Conservation (phyloP, 2,329 filamentous ascomycete species). For the Trichoderma sp. region DNA sequence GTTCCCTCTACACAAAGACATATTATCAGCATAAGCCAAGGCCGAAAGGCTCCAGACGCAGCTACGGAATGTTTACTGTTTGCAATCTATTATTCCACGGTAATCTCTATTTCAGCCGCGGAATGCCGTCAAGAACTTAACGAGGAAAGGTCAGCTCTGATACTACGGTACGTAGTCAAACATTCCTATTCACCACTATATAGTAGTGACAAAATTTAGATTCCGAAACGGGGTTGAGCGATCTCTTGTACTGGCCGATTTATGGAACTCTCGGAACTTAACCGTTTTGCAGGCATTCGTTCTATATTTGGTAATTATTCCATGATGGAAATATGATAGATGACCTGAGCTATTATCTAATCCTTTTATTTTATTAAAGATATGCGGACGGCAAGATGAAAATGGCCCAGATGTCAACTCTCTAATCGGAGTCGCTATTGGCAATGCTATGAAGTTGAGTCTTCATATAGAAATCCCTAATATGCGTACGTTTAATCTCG, state of each 20-base stretch:
- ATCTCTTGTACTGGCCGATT: conserved; percentile 11
- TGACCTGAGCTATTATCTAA: not conserved
- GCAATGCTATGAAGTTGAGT: conserved; percentile 24
- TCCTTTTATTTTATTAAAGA: not conserved
- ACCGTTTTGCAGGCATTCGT: conserved; percentile 22
- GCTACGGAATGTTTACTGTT: conserved; percentile 20
- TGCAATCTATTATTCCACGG: conserved; percentile 21
- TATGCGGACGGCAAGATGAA: conserved; percentile 10
- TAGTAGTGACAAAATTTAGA: not conserved
- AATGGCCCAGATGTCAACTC: conserved; percentile 16
- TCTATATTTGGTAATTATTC: conserved; percentile 19
- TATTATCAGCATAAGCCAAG: not conserved
- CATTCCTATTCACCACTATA: not conserved
- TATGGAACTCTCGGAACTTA: conserved; percentile 18
- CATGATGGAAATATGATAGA: no score
- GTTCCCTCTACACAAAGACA: conserved; percentile 15
- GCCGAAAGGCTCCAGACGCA: not conserved
- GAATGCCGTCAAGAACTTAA: conserved; percentile 14
- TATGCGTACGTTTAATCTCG: conserved; percentile 49
- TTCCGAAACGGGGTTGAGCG: not conserved
- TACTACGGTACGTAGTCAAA: conserved; percentile 5
- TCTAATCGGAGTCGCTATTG: conserved; percentile 21
- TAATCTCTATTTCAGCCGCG: conserved; percentile 2
- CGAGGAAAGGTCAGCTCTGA: not conserved
- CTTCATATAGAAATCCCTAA: conserved; percentile 27